A percentile compares a stretch with the other conserved stretches of the same genome.
Conservation (phyloP, 2,329 filamentous ascomycete genomes). For the Metarhizium rileyi region DNA sequence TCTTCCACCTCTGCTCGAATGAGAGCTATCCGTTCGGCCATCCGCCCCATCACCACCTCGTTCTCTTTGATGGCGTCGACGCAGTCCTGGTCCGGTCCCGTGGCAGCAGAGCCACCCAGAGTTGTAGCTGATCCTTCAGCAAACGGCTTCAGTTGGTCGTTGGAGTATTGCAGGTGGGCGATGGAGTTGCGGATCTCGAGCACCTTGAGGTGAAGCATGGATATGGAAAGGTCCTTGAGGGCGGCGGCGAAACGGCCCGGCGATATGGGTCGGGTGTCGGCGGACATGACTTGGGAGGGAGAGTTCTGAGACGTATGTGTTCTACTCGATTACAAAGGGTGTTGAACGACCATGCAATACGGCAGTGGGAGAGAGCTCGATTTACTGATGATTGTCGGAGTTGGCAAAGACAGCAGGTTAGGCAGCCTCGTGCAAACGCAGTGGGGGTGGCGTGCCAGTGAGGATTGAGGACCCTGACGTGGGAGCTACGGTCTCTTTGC, state of each 20-base stretch:
- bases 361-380: no score
- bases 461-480: no score
- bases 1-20: conserved; percentile 55
- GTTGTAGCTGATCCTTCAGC: conserved; percentile 39
- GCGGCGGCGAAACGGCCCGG: conserved; percentile 56
- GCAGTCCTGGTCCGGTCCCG: conserved; percentile 55
- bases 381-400: background rate
- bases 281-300: conserved; percentile 45
- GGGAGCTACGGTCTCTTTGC: no score
- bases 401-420: background rate
- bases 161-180: conserved; percentile 63
- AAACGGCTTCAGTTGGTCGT: conserved; percentile 61
- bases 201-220: conserved; percentile 62
- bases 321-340: no score
- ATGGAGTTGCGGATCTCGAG: conserved; percentile 69
- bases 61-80: conserved; percentile 67
- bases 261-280: conserved; percentile 50
- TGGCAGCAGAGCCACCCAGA: conserved; percentile 9
- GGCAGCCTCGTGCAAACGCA: background rate
- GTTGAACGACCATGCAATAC: no score
- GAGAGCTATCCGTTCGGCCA: conserved; percentile 55
- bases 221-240: conserved; percentile 54
- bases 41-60: conserved; percentile 55
- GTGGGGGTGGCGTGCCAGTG: background rate
- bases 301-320: no score